phyloP scores from a whole-genome alignment of 805 yeast species.

The Barnettozyma populi region DNA sequence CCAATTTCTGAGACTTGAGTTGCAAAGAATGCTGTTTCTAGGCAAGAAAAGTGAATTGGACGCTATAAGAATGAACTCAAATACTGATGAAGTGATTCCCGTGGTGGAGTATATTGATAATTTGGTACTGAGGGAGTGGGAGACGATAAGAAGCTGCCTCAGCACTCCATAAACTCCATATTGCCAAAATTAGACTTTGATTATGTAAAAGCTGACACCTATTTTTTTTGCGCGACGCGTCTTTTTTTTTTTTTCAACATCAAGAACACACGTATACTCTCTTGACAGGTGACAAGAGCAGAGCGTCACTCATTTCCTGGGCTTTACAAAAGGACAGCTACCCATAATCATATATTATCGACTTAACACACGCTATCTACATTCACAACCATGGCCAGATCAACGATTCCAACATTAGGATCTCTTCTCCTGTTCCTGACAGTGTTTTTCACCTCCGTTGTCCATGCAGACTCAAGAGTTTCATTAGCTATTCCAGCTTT shows the following conservation, averaged over 20 bases:
- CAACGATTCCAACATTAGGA: background rate
- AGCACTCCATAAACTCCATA: background rate
- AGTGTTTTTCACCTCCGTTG: conserved; percentile 2
- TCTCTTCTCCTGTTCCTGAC: background rate
- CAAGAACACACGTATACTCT: background rate
- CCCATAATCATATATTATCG: no score
- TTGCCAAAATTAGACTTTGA: background rate
- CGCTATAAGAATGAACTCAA: conserved; percentile 20
- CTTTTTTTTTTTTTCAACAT: background rate
- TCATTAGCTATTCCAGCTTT: conserved; percentile 28
- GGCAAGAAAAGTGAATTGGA: conserved; percentile 60
- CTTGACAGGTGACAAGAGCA: background rate
- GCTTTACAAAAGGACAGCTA: background rate
- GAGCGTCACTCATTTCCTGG: background rate
- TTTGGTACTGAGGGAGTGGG: background rate
- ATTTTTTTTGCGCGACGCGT: background rate
- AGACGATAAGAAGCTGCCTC: background rate
- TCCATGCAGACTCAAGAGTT: conserved; percentile 18
- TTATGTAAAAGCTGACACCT: background rate
- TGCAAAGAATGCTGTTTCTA: conserved; percentile 52
- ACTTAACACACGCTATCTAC: background rate
- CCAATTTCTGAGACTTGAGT: conserved; percentile 33
- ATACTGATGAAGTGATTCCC: background rate
- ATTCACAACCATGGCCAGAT: background rate
- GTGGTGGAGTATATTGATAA: conserved; percentile 3